Percentiles rank a stretch among this genome's conserved stretches.
Conservation (phyloP, 1,284 basidiomycete genomes). For the Inonotus hispidus region DNA sequence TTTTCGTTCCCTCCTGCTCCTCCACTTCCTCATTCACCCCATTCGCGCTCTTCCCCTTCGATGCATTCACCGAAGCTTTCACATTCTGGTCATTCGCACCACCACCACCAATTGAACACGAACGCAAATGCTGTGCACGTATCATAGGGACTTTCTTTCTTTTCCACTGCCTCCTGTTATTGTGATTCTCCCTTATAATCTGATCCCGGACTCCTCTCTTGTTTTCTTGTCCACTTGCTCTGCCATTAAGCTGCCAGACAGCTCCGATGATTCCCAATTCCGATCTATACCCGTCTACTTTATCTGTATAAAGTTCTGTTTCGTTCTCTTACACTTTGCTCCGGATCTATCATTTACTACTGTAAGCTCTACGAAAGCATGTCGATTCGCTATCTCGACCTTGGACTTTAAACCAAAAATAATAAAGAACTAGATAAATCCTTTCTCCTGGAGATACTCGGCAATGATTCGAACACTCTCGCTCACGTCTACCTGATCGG, state of each 20-base stretch:
- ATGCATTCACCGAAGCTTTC: background rate
- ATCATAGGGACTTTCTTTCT: background rate
- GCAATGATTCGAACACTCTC: constrained; percentile 80
- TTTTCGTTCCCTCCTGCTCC: background rate
- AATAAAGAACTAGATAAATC: constrained; percentile 37
- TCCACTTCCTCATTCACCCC: background rate
- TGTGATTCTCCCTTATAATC: background rate
- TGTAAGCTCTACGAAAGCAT: background rate
- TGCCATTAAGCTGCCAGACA: background rate
- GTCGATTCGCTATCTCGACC: background rate
- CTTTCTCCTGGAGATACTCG: constrained; percentile 70
- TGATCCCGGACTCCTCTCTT: background rate
- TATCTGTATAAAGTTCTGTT: background rate
- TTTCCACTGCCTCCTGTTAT: background rate
- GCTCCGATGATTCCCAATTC: background rate
- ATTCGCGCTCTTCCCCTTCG: background rate
- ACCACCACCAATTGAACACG: background rate
- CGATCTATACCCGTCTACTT: background rate
- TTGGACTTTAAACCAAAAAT: too few species aligned
- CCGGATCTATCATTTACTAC: background rate
- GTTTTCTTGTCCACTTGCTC: background rate
- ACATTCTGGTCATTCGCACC: background rate
- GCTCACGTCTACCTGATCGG: constrained; percentile 74
- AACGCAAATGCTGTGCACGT: constrained; percentile 9
- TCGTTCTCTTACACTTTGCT: background rate